Conservation (phyloP, 257 asterid genomes). For the Solanum peruvianum region DNA sequence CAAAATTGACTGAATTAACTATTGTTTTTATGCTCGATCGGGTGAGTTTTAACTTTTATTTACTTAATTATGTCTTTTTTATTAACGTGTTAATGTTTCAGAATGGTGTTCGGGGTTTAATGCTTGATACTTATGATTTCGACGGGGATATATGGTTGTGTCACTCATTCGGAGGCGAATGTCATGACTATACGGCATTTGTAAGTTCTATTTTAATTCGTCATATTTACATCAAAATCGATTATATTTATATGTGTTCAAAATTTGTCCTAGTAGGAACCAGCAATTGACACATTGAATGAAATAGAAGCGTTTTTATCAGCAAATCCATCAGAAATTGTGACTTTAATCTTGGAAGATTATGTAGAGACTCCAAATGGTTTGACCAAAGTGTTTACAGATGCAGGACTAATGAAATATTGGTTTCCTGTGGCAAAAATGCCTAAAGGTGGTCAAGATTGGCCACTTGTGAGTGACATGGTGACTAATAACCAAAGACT, state of each 20-base stretch:
- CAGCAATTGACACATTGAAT: constrained; percentile 42
- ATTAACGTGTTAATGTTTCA: not conserved
- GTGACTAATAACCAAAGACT: constrained; percentile 55
- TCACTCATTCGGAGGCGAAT: constrained; percentile 74
- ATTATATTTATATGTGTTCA: not conserved
- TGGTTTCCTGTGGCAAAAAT: constrained; percentile 68
- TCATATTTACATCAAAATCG: not conserved
- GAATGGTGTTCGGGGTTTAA: constrained; percentile 85
- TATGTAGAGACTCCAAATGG: constrained; percentile 61
- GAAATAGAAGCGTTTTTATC: constrained; percentile 63
- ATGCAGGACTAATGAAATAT: constrained; percentile 62
- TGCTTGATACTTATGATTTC: constrained; percentile 80
- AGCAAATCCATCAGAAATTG: constrained; percentile 63
- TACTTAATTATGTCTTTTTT: not conserved
- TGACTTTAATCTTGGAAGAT: constrained; percentile 79
- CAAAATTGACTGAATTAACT: not conserved
- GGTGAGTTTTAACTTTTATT: not conserved
- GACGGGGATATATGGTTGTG: constrained; percentile 73
- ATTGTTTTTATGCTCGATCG: not conserved
- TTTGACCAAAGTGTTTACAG: constrained; percentile 49
- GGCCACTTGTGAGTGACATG: constrained; percentile 81
- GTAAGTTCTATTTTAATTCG: constrained; percentile 14
- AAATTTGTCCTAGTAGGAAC: constrained; percentile 21
- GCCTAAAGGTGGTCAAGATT: constrained; percentile 59
- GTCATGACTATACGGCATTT: constrained; percentile 67